Base-by-base conservation (phyloP, 1,284 basidiomycete species). In the Austroboletus sp. region DNA sequence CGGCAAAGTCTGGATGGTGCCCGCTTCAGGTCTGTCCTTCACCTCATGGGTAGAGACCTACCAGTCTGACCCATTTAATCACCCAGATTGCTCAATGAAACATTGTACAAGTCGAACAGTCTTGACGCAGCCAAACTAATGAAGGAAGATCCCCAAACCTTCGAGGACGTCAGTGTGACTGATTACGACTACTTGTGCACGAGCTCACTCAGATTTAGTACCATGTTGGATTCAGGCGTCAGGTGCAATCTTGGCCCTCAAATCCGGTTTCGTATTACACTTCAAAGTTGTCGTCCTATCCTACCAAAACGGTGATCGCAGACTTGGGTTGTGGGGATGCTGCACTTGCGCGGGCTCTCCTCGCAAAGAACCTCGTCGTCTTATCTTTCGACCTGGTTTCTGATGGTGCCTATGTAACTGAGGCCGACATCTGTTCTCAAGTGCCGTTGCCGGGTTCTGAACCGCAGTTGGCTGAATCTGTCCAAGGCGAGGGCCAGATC, bases 281-380 rank as follows among this genome's bases (percentile, higher is more conserved):
- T 42, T 70, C 73, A 2, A 52, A 61, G 5, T 70, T 88, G 16
- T 79, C 78, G 8, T 66, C 71, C 21, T 82, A 82, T 52, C 78
- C 88, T 5, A 47, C 70, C 15, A 76, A 74, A 45, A 83, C 85
- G 0, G 70, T 98, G 49, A 81, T 99, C 39, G 92, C 82, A 17
- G 96, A 99, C 67, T 73, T 98, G 17, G 96, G 96, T 6, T 98
- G 94, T 54, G 96, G 96, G 11, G 93, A 98, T 61, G 96, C 92
- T 10, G 79, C 85, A 2, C 75, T 99, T 16, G 94, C 93, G 0
- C 81, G 76, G 41, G 72, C 75, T 1, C 75, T 96, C 32, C 69
- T 81, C 11, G 77, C 84, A 0, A 74, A 80, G 62, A 83, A 82
- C 29, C 69, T 85, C 57, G 73, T 71, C 15, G 85, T 94, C 2